A percentile compares a stretch with the other conserved stretches of the same genome.
Evolutionary conservation across 2,329 filamentous ascomycete genomes (phyloP).

Genomic region (Ophiostoma ulmi): DNA sequence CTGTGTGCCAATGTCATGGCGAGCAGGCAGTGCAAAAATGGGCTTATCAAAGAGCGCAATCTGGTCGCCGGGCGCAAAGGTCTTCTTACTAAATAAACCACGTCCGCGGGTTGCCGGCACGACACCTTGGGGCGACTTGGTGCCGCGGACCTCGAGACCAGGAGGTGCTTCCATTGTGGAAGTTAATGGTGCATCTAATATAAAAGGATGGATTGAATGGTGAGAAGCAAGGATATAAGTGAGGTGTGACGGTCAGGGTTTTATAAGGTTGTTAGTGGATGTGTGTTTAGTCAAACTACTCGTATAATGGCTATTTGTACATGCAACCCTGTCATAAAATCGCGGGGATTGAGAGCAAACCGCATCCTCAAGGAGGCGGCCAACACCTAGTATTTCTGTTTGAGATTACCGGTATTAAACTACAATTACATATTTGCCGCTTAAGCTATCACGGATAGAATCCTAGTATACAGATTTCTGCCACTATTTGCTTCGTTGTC

Average conservation of each 20-base stretch:
- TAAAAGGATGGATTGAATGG: not conserved
- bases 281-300: not conserved
- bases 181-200: not conserved
- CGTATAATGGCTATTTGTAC: not conserved
- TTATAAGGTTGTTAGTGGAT: not conserved
- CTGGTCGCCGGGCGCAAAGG: constrained; percentile 42
- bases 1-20: constrained; percentile 38
- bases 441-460: too few species aligned
- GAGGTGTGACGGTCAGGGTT: not conserved
- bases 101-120: constrained; percentile 33
- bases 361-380: too few species aligned
- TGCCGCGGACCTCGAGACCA: constrained; percentile 28
- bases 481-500: not conserved
- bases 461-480: too few species aligned
- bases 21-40: constrained; percentile 46
- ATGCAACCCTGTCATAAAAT: too few species aligned
- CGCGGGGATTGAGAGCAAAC: too few species aligned
- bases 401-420: not conserved
- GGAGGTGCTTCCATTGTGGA: constrained; percentile 21
- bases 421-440: too few species aligned
- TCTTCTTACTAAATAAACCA: constrained; percentile 40
- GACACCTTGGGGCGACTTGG: constrained; percentile 11
- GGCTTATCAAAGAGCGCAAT: constrained; percentile 44
- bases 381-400: not conserved
- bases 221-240: not conserved